These are phyloP conservation scores for Penicillium decumbens DNA, from an alignment of 2,329 filamentous ascomycete genomes.

Conservation along the genomic window DNA sequence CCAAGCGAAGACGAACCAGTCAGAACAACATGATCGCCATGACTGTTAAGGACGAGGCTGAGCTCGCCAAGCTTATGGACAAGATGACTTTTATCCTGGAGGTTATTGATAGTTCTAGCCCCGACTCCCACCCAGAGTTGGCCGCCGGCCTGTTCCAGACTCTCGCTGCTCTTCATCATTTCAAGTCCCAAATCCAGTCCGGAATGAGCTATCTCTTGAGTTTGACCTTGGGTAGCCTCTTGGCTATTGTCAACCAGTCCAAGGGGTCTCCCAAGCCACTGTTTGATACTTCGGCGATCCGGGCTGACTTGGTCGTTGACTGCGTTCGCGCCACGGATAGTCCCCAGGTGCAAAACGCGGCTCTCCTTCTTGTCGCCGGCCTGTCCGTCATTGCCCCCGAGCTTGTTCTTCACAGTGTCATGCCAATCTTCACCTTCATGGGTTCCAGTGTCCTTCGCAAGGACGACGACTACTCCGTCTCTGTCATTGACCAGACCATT, in stretches of 20 bases:
- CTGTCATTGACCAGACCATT: conserved; percentile 91
- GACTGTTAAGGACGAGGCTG: conserved; percentile 58
- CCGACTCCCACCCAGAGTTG: conserved; percentile 68
- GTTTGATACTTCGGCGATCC: conserved; percentile 73
- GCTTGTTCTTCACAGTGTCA: conserved; percentile 89
- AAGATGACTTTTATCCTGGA: conserved; percentile 84
- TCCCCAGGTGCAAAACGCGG: conserved; percentile 88
- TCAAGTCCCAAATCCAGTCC: conserved; percentile 73
- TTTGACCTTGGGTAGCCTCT: conserved; percentile 72
- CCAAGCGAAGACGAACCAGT: conserved; percentile 75
- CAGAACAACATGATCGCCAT: conserved; percentile 63
- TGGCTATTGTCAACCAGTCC: conserved; percentile 76
- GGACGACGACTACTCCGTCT: conserved; percentile 92
- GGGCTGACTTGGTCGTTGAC: conserved; percentile 86
- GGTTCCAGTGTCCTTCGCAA: conserved; percentile 84
- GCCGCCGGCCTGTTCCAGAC: conserved; percentile 75
- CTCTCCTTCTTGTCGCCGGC: conserved; percentile 79
- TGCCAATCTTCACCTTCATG: conserved; percentile 99
- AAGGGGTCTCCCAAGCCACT: conserved; percentile 48
- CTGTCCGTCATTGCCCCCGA: conserved; percentile 85
- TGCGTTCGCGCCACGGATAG: conserved; percentile 89
- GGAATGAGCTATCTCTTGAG: conserved; percentile 88
- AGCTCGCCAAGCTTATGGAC: conserved; percentile 64
- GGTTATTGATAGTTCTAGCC: conserved; percentile 74
- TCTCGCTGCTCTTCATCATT: conserved; percentile 80